Evolutionary conservation across 2,329 filamentous ascomycete species (phyloP).

Genomic region (Trichoderma afroharzianum): DNA sequence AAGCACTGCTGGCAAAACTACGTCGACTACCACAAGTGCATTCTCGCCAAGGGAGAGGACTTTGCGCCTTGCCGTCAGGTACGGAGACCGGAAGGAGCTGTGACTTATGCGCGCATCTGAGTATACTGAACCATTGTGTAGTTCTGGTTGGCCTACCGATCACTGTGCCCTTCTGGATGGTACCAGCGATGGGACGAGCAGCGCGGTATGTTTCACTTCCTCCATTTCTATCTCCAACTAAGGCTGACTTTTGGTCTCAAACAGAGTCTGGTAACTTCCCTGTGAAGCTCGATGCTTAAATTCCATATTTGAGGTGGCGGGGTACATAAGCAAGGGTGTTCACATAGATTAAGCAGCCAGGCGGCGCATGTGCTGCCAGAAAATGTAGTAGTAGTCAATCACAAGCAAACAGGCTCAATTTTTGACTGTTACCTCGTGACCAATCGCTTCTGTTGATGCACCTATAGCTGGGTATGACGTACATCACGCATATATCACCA

Average conservation of each 20-base stretch:
- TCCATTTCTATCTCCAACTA: conserved; percentile 16
- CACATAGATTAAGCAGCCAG: conserved; percentile 32
- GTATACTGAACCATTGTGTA: conserved; percentile 37
- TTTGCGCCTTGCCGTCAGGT: conserved; percentile 97
- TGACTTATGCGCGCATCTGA: background rate
- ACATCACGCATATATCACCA: background rate
- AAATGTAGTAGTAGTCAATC: conserved; percentile 30
- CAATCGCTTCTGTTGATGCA: background rate
- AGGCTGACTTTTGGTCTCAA: conserved; percentile 10
- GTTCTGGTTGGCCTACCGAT: conserved; percentile 97
- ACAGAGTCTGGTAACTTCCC: conserved; percentile 67
- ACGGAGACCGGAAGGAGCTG: conserved; percentile 30
- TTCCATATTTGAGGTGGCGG: conserved; percentile 21
- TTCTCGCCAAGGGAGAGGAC: conserved; percentile 96
- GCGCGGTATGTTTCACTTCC: conserved; percentile 63
- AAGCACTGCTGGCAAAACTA: conserved; percentile 99
- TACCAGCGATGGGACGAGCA: conserved; percentile 94
- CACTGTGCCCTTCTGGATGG: conserved; percentile 95
- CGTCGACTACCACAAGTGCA: conserved; percentile 99
- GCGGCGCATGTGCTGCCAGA: conserved; percentile 38
- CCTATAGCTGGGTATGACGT: conserved; percentile 10
- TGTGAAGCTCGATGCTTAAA: conserved; percentile 58
- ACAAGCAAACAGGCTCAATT: conserved; percentile 23
- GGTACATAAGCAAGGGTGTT: conserved; percentile 23
- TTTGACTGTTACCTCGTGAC: conserved; percentile 12